Base-by-base conservation (phyloP, 202 grass and related monocot species). In the Musa balbisiana region DNA sequence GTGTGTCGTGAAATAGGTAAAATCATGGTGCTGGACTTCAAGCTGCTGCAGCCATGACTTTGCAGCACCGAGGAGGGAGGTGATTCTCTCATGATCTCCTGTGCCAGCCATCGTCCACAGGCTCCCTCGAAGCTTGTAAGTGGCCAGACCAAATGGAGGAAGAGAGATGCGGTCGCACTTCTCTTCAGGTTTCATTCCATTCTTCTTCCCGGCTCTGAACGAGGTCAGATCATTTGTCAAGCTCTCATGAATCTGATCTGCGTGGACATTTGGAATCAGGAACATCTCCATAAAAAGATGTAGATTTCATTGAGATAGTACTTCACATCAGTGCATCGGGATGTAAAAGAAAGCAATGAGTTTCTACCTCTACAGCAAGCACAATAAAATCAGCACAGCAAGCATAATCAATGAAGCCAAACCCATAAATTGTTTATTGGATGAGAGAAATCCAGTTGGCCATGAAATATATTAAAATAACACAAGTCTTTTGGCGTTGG, bases 21-120 rank as follows among this genome's bases (percentile, higher is more conserved):
- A 96, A 68, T 96, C 92, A 63, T 89, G 54, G 55, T 96, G 92
- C 23, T 79, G 19, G 25, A 87, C 73, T 20, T 51, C 27, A 14
- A 79, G 69, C 80, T 87, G 80, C 73, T 83, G 84, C 21, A 92
- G 23, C 92, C 87, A 96, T 29, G 86, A 96, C 17, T 84, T 26
- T 16, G 92, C 76, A 8, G 76, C 78, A 62, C 23, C 22, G 10
- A 80, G 76, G 21, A 96, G 79, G 59, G 78, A 84, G 56, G 53
- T 26, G 69, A 81, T 64, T 51, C 60, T 74, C 52, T 96, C 81
- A 49, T 83, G 51, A 49, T 92, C 89, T 75, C 73, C 58, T 0
- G 64, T 78, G 51, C 82, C 67, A 24, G 67, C 1, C 68, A 73
- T 87, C 24, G 64, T 76, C 92, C 92, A 88, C 15, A 91, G 71